Evolutionary conservation across 441 rosid genomes (phyloP), one percentile per base, ranked within the genome.

Genomic region (Adansonia gregorii): DNA sequence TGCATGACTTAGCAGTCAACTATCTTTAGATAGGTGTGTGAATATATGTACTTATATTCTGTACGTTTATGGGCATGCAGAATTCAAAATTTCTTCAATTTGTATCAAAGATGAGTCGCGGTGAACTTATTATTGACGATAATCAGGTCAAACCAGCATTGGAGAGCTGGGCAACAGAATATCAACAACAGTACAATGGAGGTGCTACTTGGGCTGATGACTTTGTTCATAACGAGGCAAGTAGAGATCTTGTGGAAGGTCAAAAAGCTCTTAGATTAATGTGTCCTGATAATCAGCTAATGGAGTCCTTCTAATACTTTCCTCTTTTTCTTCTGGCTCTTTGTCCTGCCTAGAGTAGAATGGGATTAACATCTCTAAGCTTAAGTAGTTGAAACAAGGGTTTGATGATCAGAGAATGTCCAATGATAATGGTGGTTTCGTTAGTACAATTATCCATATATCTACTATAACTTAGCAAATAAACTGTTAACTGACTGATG

Each of bases 41-140:
- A 35, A 43, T 63, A 2, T 51, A 22, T 48, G 20, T 54, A 64
- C 68, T 39, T 73, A 68, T 74, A 22, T 71, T 46, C 56, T 69
- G 14, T 24, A 15, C 24, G 11, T 70, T 51, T 83, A 80, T 63
- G 71, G 73, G 49, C 56, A 61, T 88, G 87, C 93, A 96, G 99
- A 96, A 96, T 88, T 96, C 99, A 64, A 94, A 89, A 84, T 96
- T 96, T 88, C 98, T 94, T 80, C 99, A 96, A 72, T 96, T 96
- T 85, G 91, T 96, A 81, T 96, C 99, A 15, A 94, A 96, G 86
- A 96, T 96, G 99, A 96, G 99, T 84, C 98, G 97, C 0, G 99
- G 99, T 72, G 98, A 96, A 86, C 98, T 96, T 81, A 92, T 96
- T 71, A 86, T 96, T 58, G 94, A 94, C 80, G 98, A 96, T 80